Evolutionary conservation across 1,284 basidiomycete species (phyloP), one percentile per base, ranked within the genome.

Genomic region (Ceratobasidium sp.): DNA sequence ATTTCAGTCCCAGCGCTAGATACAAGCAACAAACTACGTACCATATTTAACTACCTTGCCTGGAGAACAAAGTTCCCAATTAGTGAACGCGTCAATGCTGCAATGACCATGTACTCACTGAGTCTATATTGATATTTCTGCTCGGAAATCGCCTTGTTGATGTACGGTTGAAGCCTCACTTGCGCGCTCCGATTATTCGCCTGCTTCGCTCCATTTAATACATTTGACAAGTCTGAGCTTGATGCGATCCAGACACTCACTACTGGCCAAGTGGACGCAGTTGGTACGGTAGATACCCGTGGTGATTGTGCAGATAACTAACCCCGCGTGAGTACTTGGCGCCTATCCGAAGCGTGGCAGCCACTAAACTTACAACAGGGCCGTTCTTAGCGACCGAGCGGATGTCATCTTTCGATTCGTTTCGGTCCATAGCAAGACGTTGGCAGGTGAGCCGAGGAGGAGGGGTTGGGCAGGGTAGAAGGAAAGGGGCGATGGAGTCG

Each of bases 61-160:
- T 71, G n/a, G n/a, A 19, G 6, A 53, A 22, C 29, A 27, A 31
- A 31, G 33, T 9, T 36, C 33, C 29, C n/a, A 33, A 33, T 53
- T 7, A 50, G 14, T 31, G 22, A 2, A 15, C n/a, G 7, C 14
- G 7, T 47, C 44, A 9, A 9, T 9, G 24, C 17, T 36, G 24
- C 41, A n/a, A n/a, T 27, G 14, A 41, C 24, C n/a, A 14, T 45
- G 14, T 29, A 71, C 67, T 9, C n/a, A 71, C 67, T 45, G 27
- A 71, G 45, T 22, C 44, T 59, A 31, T 71, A 57, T 31, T 71
- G 67, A n/a, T 71, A 71, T 24, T 71, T 71, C 19, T 71, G 67
- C 33, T 45, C 41, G 3, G 53, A 24, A 50, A 71, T 71, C 8
- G 67, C 67, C 24, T 60, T 71, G 67, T 71, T 29, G 31, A 71